Evolutionary conservation across 1,284 basidiomycete genomes (phyloP).

Genomic region (Sporisorium graminicola): DNA sequence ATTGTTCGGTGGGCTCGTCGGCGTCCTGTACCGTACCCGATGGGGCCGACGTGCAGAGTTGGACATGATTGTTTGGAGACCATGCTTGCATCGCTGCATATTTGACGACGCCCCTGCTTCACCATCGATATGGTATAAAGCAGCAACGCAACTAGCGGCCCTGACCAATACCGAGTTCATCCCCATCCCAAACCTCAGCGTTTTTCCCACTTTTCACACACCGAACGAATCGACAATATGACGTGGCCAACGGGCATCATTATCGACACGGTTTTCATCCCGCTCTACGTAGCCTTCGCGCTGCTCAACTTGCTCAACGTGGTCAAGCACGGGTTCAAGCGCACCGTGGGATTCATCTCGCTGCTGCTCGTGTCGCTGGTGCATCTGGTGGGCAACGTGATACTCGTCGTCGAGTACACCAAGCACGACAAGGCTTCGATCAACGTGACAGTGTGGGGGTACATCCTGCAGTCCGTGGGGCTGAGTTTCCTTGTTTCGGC

Average conservation of each 20-base stretch:
- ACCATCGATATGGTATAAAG: not conserved
- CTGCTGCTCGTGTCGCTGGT: constrained; percentile 32
- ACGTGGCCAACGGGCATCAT: constrained; percentile 31
- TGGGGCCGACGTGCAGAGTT: not conserved
- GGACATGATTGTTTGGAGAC: no score
- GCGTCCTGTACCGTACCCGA: not conserved
- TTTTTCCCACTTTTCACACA: not conserved
- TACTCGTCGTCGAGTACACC: constrained; percentile 21
- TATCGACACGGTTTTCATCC: constrained; percentile 43
- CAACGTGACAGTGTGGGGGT: constrained; percentile 12
- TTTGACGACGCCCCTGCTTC: no score
- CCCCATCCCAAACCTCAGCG: no score
- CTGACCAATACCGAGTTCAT: no score
- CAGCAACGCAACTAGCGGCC: no score
- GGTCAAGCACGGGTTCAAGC: constrained; percentile 21
- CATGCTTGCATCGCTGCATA: not conserved
- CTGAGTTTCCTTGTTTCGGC: constrained; percentile 27
- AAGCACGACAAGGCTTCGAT: constrained; percentile 11
- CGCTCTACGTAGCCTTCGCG: constrained; percentile 28
- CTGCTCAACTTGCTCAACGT: constrained; percentile 24
- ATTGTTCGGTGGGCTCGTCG: not conserved
- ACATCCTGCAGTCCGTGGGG: constrained; percentile 29
- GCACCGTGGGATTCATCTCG: constrained; percentile 27
- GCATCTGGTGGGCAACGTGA: constrained; percentile 29
- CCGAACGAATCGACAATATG: no score